Evolutionary conservation across 257 asterid species (phyloP).

Genomic region (Rhazya stricta): DNA sequence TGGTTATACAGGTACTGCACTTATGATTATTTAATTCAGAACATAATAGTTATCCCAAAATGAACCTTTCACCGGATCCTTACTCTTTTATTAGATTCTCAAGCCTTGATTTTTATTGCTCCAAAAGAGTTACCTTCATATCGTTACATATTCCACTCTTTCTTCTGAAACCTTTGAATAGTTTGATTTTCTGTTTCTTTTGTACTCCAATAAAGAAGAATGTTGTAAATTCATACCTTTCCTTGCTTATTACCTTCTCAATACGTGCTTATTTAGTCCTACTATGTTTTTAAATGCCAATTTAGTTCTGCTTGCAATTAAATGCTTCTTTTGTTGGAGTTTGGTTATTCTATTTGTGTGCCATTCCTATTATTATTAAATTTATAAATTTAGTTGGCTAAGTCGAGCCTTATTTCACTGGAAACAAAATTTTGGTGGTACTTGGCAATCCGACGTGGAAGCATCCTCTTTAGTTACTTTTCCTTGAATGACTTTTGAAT

Average conservation of each 20-base stretch:
- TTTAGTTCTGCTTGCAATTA: neutral
- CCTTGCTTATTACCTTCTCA: neutral
- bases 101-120: neutral
- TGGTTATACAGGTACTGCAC: slow-evolving; percentile 61
- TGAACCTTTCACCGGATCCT: neutral
- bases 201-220: neutral
- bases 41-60: neutral
- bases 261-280: neutral
- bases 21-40: too few species aligned
- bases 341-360: neutral
- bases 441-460: neutral
- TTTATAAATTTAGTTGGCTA: neutral
- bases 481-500: neutral
- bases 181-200: neutral
- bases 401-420: neutral
- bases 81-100: neutral
- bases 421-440: neutral
- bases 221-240: neutral
- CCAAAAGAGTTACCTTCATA: neutral
- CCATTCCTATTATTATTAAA: neutral
- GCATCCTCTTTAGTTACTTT: neutral
- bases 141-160: too few species aligned
- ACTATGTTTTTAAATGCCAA: neutral
- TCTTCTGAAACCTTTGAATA: too few species aligned
- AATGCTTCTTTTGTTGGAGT: neutral